These are phyloP conservation scores for Kwoniella bestiolae DNA, from an alignment of 768 basidiomycete genomes.

Conservation along the genomic window DNA sequence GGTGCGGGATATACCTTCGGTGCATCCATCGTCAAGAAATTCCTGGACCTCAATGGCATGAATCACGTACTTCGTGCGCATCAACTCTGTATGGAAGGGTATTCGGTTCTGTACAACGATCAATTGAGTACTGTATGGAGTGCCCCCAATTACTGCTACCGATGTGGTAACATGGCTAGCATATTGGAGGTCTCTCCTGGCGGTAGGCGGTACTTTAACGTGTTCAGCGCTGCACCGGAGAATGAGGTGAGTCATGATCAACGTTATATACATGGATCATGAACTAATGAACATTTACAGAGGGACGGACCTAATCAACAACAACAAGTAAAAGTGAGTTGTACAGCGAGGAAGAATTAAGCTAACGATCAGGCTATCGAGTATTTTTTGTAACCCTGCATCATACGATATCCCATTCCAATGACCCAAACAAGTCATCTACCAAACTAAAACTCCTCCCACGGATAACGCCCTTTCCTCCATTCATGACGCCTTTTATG, in stretches of 20 bases:
- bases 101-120: slow-evolving; percentile 93
- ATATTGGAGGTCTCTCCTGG: slow-evolving; percentile 94
- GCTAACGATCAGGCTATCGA: slow-evolving; percentile 48
- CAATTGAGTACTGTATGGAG: slow-evolving; percentile 98
- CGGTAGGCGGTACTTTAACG: slow-evolving; percentile 87
- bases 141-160: slow-evolving; percentile 97
- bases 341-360: not conserved
- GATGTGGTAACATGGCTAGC: slow-evolving; percentile 95
- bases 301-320: slow-evolving; percentile 56
- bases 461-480: slow-evolving; percentile 32
- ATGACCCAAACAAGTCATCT: slow-evolving; percentile 42
- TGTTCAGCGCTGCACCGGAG: slow-evolving; percentile 97
- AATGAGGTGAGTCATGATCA: slow-evolving; percentile 66
- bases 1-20: slow-evolving; percentile 99
- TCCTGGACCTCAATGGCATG: slow-evolving; percentile 94
- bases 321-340: slow-evolving; percentile 48
- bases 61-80: slow-evolving; percentile 96
- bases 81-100: slow-evolving; percentile 99
- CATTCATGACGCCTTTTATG: slow-evolving; percentile 42
- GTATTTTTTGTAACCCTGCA: slow-evolving; percentile 45
- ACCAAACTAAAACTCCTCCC: slow-evolving; percentile 44
- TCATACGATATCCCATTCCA: slow-evolving; percentile 38
- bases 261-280: not conserved
- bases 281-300: slow-evolving; percentile 17
- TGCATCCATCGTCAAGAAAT: slow-evolving; percentile 95